Evolutionary conservation across 345 rosid genomes (phyloP).

Genomic region (Aethionema arabicum): DNA sequence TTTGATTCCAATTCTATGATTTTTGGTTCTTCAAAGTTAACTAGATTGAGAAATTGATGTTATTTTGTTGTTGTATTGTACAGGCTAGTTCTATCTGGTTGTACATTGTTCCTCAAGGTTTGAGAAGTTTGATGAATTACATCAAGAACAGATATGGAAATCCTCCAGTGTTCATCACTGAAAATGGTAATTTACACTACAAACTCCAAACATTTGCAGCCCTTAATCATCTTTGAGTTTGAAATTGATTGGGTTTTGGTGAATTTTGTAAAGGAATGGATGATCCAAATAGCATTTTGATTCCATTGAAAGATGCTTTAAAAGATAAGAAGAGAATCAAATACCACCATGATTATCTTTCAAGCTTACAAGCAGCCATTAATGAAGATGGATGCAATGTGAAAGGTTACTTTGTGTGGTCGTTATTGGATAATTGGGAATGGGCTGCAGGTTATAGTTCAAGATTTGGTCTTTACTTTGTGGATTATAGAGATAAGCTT

Average conservation of each 20-base stretch:
- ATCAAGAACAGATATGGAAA: slow-evolving; percentile 51
- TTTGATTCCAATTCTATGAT: too few species aligned
- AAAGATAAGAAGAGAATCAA: slow-evolving; percentile 80
- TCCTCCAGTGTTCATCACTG: slow-evolving; percentile 50
- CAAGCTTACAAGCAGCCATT: slow-evolving; percentile 74
- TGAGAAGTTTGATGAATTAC: slow-evolving; percentile 62
- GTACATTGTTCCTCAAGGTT: slow-evolving; percentile 59
- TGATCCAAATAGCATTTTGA: slow-evolving; percentile 57
- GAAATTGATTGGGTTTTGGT: slow-evolving; percentile 1
- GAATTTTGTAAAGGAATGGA: slow-evolving; percentile 83
- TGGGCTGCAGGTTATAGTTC: slow-evolving; percentile 91
- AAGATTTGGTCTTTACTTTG: slow-evolving; percentile 87
- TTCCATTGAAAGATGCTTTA: slow-evolving; percentile 52
- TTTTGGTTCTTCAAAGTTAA: too few species aligned
- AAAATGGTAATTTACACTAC: slow-evolving; percentile 45
- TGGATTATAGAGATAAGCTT: slow-evolving; percentile 75
- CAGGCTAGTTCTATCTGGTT: slow-evolving; percentile 64
- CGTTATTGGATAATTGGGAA: slow-evolving; percentile 91
- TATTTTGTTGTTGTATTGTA: slow-evolving; percentile 8
- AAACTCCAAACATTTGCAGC: not conserved
- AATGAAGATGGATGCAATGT: slow-evolving; percentile 97
- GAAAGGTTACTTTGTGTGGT: slow-evolving; percentile 92
- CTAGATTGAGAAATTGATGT: not conserved
- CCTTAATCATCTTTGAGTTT: not conserved
- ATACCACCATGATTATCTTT: slow-evolving; percentile 76